These are phyloP conservation scores for Cyphellophora europaea DNA, from an alignment of 2,329 filamentous ascomycete genomes.

Conservation along the genomic window DNA sequence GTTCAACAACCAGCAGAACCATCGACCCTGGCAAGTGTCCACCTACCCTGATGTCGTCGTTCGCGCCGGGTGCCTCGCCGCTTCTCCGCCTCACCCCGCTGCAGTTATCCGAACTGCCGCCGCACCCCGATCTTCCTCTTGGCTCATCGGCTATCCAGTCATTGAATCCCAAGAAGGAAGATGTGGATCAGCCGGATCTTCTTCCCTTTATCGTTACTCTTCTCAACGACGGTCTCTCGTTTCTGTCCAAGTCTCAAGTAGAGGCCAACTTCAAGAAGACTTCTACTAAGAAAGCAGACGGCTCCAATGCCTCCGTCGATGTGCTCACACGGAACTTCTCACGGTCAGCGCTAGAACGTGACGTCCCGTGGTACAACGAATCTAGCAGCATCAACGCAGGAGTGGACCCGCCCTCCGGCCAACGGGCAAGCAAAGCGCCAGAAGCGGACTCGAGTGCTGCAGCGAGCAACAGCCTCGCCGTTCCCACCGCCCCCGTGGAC, in stretches of 20 bases:
- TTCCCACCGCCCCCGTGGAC: not conserved
- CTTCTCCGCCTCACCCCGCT: conserved; percentile 15
- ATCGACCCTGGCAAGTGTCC: no score
- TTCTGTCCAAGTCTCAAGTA: conserved; percentile 13
- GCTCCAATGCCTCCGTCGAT: conserved; percentile 15
- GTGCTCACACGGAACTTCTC: conserved; percentile 10
- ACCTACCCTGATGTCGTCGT: no score
- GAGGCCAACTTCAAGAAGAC: conserved; percentile 11
- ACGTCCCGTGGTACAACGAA: conserved; percentile 1
- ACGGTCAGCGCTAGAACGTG: conserved; percentile 5
- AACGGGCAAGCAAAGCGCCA: not conserved
- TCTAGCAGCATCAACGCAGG: not conserved
- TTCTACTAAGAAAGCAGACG: conserved; percentile 10
- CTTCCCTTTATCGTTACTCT: conserved; percentile 12
- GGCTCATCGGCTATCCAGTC: conserved; percentile 2
- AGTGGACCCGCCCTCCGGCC: not conserved
- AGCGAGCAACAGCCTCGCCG: not conserved
- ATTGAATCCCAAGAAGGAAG: not conserved
- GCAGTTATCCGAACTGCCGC: conserved; percentile 13
- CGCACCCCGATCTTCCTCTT: conserved; percentile 11
- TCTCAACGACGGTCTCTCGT: conserved; percentile 16
- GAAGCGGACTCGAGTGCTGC: not conserved
- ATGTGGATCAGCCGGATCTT: conserved; percentile 8
- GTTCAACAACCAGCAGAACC: no score
- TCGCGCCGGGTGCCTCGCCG: not conserved